phyloP scores from a whole-genome alignment of 331 rosid species.

The Pyrus hybrid region DNA sequence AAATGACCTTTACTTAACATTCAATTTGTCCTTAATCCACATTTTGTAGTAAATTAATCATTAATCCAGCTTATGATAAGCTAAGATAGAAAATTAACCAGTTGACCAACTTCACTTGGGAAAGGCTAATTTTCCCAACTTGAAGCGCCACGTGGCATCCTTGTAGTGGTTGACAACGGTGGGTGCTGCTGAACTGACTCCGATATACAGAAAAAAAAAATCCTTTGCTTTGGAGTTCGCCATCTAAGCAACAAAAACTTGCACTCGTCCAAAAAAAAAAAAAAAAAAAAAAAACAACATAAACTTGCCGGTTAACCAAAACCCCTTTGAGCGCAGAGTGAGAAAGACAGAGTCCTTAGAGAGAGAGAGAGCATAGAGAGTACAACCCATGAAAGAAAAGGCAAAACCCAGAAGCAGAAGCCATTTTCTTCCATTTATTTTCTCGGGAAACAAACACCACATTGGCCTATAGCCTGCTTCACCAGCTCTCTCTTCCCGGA shows the following conservation, averaged over 20 bases:
- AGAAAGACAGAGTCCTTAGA: neutral
- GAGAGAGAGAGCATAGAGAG: neutral
- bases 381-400: conserved; percentile 18
- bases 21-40: conserved; percentile 24
- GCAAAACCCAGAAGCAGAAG: neutral
- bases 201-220: neutral
- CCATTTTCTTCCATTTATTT: conserved; percentile 1
- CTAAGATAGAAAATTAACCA: conserved; percentile 5
- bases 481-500: neutral
- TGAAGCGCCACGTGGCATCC: conserved; percentile 15
- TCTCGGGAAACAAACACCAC: conserved; percentile 10
- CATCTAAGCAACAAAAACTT: conserved; percentile 15
- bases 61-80: conserved; percentile 9
- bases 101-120: conserved; percentile 35
- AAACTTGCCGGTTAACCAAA: conserved; percentile 8
- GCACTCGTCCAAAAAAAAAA: too few relatives aligned
- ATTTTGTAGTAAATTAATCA: conserved; percentile 1
- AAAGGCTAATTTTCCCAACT: conserved; percentile 10
- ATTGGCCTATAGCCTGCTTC: neutral
- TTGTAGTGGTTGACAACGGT: conserved; percentile 33
- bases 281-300: too few relatives aligned
- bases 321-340: neutral
- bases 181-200: conserved; percentile 17
- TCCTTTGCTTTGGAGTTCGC: conserved; percentile 18
- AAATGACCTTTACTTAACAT: conserved; percentile 42